Evolutionary conservation across 345 rosid genomes (phyloP), one percentile per base, ranked within the genome.

Genomic region (Melastoma malabathricum): DNA sequence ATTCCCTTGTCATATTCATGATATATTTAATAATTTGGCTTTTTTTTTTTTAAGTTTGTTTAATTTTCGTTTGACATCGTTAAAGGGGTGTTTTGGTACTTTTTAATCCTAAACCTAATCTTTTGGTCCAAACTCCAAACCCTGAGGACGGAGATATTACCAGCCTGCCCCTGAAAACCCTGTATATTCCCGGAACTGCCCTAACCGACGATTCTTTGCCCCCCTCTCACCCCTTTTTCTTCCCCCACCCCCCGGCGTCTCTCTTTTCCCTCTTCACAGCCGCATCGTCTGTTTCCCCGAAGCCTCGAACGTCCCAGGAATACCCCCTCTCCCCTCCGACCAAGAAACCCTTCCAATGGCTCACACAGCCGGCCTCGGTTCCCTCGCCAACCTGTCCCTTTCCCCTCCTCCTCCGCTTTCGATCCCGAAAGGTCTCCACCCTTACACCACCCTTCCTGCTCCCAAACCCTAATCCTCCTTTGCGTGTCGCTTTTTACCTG

Each of bases 351-450:
- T 34, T 22, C 64, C 82, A 79, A 89, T 89, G 97, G 84, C 92
- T 59, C 69, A 73, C 56, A 61, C 50, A 56, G 46, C 82, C 63
- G 74, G 64, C 59, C 69, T 75, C 63, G 80, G 62, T 62, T 66
- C 82, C 41, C 68, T 77, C 62, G 70, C 52, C 63, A 51, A 58
- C 44, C 82, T 82, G 70, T 59, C 78, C 57, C 44, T 85, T 65
- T 60, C 84, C 59, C 44, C 82, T 62, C 65, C 73, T 54, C 82
- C 97, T 19, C 83, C 76, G n/a, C 79, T 57, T 69, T 77, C 69
- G 81, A 77, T 85, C 89, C 70, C 82, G 77, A 89, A 77, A 79
- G 93, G 95, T 81, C 52, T 48, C 20, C 38, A 0, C 54, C 52
- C 41, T 19, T 48, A 6, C n/a, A 22, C 17, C 17, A 41, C 41